Percentiles rank a stretch among this genome's conserved stretches.
phyloP scores from a whole-genome alignment of 1,284 basidiomycete species.

The Ganoderma sp. region DNA sequence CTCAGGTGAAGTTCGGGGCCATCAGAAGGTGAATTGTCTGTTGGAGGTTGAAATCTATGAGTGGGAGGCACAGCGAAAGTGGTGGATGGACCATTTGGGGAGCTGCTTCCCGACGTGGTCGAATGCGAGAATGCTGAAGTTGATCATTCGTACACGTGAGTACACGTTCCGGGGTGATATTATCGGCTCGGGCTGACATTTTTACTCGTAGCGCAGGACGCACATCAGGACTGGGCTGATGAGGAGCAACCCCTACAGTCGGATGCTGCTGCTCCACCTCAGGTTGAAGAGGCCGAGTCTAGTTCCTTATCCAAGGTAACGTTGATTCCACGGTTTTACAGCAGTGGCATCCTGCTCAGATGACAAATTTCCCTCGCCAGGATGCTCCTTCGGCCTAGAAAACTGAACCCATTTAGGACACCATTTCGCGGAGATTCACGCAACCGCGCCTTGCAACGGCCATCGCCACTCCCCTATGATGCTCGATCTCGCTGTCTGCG shows the following conservation, averaged over 20 bases:
- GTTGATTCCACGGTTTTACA: not conserved
- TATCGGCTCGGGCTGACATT: not conserved
- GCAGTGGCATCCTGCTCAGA: no score
- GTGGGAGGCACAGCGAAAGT: not conserved
- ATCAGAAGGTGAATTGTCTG: not conserved
- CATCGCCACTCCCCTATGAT: no score
- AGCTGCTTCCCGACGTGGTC: not conserved
- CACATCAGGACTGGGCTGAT: not conserved
- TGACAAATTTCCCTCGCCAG: no score
- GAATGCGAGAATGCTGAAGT: not conserved
- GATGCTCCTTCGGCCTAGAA: no score
- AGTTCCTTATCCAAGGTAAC: not conserved
- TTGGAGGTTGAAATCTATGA: not conserved
- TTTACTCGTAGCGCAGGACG: not conserved
- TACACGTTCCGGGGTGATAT: not conserved
- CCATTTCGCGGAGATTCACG: no score
- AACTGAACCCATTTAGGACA: no score
- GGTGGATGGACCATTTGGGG: not conserved
- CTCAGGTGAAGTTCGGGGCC: no score
- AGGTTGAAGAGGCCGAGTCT: not conserved
- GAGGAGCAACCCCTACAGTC: not conserved
- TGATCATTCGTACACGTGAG: not conserved
- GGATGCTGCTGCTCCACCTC: not conserved
- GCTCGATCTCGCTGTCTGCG: no score
- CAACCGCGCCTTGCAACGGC: no score